phyloP scores from a whole-genome alignment of 257 asterid genomes.

The Nicotiana noctiflora region DNA sequence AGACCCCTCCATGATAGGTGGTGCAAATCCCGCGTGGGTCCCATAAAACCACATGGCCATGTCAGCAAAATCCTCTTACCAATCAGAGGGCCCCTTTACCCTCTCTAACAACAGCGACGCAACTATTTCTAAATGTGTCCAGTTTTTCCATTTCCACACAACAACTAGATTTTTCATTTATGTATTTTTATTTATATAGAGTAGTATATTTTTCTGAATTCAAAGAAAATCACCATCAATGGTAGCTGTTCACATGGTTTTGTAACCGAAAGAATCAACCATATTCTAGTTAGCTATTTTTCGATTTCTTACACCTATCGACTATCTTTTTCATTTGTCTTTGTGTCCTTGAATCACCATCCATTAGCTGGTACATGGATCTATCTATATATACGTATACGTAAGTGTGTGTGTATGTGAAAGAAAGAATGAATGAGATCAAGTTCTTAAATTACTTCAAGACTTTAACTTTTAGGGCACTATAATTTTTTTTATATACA shows the following conservation, averaged over 20 bases:
- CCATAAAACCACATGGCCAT: slow-evolving; percentile 19
- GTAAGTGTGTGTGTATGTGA: not conserved
- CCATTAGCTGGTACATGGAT: not conserved
- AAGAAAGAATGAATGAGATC: not conserved
- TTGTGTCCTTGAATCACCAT: not conserved
- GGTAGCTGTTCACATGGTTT: slow-evolving; percentile 10
- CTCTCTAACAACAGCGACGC: not conserved
- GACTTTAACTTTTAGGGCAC: too few relatives aligned
- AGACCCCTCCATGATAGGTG: slow-evolving; percentile 14
- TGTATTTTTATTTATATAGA: not conserved
- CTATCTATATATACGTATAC: too few relatives aligned
- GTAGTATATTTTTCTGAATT: not conserved
- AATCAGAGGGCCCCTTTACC: not conserved
- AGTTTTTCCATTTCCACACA: not conserved
- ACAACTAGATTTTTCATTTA: not conserved
- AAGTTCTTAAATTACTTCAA: not conserved
- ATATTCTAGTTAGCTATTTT: not conserved
- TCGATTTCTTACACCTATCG: not conserved
- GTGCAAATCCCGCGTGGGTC: slow-evolving; percentile 9
- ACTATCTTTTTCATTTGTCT: not conserved
- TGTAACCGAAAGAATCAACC: not conserved
- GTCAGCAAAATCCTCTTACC: slow-evolving; percentile 18
- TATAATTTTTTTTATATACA: too few relatives aligned
- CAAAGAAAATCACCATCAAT: slow-evolving; percentile 1
- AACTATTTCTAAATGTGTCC: not conserved